Percentiles rank a stretch among this genome's conserved stretches.
Conservation (phyloP, 176 grass and related monocot species). For the Carex myosuroides region DNA sequence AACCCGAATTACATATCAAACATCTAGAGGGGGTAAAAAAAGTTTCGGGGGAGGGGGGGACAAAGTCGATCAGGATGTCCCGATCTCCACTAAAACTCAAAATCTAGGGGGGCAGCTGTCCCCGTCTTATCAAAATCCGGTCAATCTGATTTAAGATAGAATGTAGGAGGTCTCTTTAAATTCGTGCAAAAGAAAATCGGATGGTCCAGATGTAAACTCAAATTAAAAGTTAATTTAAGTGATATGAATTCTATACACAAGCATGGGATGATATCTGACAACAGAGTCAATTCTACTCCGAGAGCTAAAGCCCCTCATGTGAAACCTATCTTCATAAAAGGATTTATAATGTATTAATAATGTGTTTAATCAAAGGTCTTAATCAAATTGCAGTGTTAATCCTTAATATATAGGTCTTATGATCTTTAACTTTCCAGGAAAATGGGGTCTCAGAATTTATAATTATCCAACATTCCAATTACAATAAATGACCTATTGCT, state of each 20-base stretch:
- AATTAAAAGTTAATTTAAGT: no score
- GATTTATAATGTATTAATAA: background rate
- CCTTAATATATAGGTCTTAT: background rate
- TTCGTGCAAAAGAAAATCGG: no score
- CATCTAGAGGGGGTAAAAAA: no score
- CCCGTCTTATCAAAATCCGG: no score
- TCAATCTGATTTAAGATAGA: no score
- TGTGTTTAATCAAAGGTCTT: background rate
- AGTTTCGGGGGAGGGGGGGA: no score
- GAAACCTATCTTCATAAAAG: background rate
- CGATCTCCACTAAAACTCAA: no score
- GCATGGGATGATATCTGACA: background rate
- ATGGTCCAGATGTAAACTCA: no score
- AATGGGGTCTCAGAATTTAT: background rate
- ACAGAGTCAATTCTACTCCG: background rate
- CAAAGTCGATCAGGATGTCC: no score
- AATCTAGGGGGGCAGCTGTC: no score
- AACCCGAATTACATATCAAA: no score
- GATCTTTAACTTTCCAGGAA: background rate
- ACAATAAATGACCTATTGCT: background rate
- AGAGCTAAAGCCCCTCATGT: background rate
- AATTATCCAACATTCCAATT: background rate
- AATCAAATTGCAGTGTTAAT: background rate
- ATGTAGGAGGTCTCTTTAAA: no score
- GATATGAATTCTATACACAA: background rate